Evolutionary conservation across 2,329 filamentous ascomycete species (phyloP).

Genomic region (Taxawa tesnikishii): DNA sequence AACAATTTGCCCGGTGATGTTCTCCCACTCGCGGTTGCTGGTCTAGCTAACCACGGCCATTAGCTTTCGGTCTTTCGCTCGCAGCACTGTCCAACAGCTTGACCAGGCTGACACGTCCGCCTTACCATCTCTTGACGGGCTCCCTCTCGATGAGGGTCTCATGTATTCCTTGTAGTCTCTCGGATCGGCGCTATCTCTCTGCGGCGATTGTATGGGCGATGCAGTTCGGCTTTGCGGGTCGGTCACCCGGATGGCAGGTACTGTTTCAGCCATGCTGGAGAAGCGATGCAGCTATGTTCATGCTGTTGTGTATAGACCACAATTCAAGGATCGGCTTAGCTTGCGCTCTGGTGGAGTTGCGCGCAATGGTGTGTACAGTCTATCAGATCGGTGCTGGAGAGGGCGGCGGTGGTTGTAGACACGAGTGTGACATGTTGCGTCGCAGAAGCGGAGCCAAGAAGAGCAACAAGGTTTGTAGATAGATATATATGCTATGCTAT

Average conservation of each 20-base stretch:
- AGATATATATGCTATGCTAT: no score
- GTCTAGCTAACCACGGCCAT: background rate
- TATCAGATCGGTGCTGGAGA: no score
- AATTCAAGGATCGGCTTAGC: no score
- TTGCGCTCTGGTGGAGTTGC: no score
- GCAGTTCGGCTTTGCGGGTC: conserved; percentile 23
- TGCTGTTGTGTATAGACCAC: no score
- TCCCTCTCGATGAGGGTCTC: background rate
- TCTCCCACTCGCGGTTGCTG: background rate
- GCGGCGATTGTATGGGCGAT: background rate
- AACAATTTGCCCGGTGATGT: conserved; percentile 5
- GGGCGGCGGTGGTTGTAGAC: no score
- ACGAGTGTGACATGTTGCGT: no score
- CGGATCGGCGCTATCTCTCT: background rate
- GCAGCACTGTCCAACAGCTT: background rate
- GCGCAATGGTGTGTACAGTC: no score
- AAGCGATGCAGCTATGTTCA: background rate
- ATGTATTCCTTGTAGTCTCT: background rate
- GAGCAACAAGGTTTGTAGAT: no score
- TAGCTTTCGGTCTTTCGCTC: background rate
- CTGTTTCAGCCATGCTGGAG: conserved; percentile 21
- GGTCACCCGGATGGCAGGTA: conserved; percentile 32
- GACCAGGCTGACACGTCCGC: background rate
- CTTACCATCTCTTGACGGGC: background rate
- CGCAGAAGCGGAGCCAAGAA: no score